Conservation (phyloP, 2,329 filamentous ascomycete genomes). For the Colletotrichum tamarilloi region DNA sequence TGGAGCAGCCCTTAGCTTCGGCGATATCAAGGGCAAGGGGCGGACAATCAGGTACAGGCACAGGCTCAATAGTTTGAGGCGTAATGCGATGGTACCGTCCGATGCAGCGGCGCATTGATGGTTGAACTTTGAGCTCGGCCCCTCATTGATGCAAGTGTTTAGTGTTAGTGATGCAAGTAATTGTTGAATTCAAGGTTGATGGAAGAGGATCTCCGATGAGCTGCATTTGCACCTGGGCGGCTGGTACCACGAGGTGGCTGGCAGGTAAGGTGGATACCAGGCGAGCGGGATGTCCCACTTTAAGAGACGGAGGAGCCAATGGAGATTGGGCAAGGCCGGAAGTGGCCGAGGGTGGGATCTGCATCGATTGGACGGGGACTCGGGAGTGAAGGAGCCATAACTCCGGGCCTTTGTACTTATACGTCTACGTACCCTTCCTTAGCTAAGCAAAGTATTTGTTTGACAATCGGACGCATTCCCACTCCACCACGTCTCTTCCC, state of each 20-base stretch:
- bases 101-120: conserved; percentile 8
- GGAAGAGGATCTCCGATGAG: not conserved
- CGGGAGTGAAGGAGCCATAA: conserved; percentile 12
- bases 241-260: not conserved
- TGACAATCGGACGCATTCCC: not conserved
- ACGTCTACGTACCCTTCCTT: too few species aligned
- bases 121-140: conserved; percentile 15
- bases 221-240: not conserved
- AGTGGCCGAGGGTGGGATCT: conserved; percentile 25
- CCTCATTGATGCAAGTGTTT: conserved; percentile 14
- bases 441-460: too few species aligned
- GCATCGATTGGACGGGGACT: conserved; percentile 13
- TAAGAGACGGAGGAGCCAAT: not conserved
- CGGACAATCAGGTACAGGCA: too few species aligned
- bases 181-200: not conserved
- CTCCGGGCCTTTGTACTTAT: not conserved
- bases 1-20: conserved; percentile 26
- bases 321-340: not conserved
- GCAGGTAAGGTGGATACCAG: not conserved
- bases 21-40: not conserved
- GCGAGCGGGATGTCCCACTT: not conserved
- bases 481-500: not conserved
- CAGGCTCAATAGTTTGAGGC: not conserved
- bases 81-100: not conserved
- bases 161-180: conserved; percentile 7